These are phyloP conservation scores for Colletotrichum sublineola DNA, from an alignment of 2,329 filamentous ascomycete species.

Conservation along the genomic window DNA sequence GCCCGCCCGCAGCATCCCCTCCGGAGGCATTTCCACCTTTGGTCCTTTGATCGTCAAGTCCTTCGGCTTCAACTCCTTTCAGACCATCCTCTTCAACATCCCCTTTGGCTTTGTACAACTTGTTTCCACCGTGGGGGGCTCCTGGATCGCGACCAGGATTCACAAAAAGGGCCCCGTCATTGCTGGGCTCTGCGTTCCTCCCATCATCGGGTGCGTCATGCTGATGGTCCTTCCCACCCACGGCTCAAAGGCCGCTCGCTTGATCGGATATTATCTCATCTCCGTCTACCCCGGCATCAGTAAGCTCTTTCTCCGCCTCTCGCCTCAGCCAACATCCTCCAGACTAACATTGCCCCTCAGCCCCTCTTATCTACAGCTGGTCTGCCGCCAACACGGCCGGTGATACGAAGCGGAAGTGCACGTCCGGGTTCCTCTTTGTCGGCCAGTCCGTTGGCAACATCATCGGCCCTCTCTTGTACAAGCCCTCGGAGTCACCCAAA, in stretches of 20 bases:
- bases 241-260: conserved; percentile 61
- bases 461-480: conserved; percentile 74
- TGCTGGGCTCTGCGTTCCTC: conserved; percentile 66
- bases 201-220: conserved; percentile 68
- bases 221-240: conserved; percentile 64
- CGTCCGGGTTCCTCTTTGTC: conserved; percentile 69
- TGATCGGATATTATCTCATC: conserved; percentile 71
- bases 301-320: background rate
- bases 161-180: conserved; percentile 69
- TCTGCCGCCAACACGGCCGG: conserved; percentile 71
- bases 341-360: conserved; percentile 41
- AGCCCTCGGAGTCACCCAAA: conserved; percentile 67
- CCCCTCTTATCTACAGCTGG: conserved; percentile 70
- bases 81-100: conserved; percentile 72
- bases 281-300: conserved; percentile 68
- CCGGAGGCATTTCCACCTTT: conserved; percentile 70
- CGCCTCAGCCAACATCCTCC: too few species aligned
- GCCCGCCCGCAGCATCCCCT: conserved; percentile 55
- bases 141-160: conserved; percentile 65
- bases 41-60: conserved; percentile 69
- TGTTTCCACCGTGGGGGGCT: conserved; percentile 69
- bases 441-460: conserved; percentile 74
- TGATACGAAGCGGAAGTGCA: conserved; percentile 76
- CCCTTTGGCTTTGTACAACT: conserved; percentile 73
- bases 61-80: conserved; percentile 69